Conservation (phyloP, 106 monocot species). For the Allium fistulosum region DNA sequence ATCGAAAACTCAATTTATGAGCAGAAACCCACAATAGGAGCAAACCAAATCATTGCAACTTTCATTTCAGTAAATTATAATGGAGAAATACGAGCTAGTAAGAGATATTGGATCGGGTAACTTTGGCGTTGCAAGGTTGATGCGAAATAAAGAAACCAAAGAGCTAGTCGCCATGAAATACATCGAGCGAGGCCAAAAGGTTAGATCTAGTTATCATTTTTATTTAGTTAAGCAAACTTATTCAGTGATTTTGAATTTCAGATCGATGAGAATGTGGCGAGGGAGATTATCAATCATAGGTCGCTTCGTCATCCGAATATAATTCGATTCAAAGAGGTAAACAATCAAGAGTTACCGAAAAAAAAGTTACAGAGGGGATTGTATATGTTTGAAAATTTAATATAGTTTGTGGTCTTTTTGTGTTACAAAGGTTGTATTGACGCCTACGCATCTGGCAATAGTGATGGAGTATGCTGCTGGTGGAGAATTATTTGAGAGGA, state of each 20-base stretch:
- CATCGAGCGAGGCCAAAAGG: slow-evolving; percentile 41
- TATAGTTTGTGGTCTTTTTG: too few species aligned
- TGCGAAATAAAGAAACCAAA: slow-evolving; percentile 91
- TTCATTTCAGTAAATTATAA: background rate
- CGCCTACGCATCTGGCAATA: slow-evolving; percentile 76
- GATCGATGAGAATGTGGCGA: slow-evolving; percentile 87
- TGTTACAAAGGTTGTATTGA: slow-evolving; percentile 59
- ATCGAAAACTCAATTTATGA: too few species aligned
- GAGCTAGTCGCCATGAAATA: slow-evolving; percentile 99
- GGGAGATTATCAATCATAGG: slow-evolving; percentile 92
- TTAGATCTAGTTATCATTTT: slow-evolving; percentile 2
- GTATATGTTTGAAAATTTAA: too few species aligned
- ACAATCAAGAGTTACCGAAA: background rate
- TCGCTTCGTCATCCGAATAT: slow-evolving; percentile 88
- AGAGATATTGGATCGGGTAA: slow-evolving; percentile 79
- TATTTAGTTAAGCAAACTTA: background rate
- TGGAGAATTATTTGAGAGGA: slow-evolving; percentile 92
- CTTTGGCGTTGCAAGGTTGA: slow-evolving; percentile 86
- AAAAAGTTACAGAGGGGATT: too few species aligned
- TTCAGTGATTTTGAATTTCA: slow-evolving; percentile 10
- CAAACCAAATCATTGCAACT: too few species aligned
- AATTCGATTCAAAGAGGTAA: slow-evolving; percentile 90
- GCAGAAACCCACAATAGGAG: too few species aligned
- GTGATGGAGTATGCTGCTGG: slow-evolving; percentile 97
- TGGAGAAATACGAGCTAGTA: slow-evolving; percentile 75